Conservation (phyloP, 2,329 filamentous ascomycete species). For the Pyrenochaeta sp. region DNA sequence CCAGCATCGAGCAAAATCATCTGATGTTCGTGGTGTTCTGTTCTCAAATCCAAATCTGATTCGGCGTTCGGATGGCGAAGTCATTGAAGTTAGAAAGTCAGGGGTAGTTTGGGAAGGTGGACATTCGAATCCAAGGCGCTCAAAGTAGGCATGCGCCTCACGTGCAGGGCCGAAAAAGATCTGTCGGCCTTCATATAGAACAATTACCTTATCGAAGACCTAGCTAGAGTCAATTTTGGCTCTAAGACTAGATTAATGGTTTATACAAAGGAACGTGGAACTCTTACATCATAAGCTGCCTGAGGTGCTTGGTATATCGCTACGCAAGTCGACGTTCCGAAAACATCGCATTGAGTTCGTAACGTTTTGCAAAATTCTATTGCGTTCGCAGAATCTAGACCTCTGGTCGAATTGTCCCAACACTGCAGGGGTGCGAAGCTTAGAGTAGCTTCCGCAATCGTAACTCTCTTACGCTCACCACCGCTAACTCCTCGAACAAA, state of each 20-base stretch:
- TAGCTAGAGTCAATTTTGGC: not conserved
- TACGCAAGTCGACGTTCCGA: conserved; percentile 56
- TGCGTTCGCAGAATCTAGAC: conserved; percentile 55
- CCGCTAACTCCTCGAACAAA: conserved; percentile 75
- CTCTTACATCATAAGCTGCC: conserved; percentile 66
- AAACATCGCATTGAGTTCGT: conserved; percentile 59
- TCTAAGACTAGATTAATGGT: not conserved
- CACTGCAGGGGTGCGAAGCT: conserved; percentile 22
- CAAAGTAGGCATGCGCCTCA: conserved; percentile 72
- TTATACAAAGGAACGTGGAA: not conserved
- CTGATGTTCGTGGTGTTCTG: conserved; percentile 51
- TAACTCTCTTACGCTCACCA: conserved; percentile 65
- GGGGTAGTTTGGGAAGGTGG: conserved; percentile 72
- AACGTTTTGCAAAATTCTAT: conserved; percentile 65
- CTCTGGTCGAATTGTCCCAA: conserved; percentile 58
- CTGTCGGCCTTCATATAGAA: conserved; percentile 75
- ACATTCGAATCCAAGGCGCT: conserved; percentile 73
- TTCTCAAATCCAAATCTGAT: conserved; percentile 52
- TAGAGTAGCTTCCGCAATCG: conserved; percentile 30
- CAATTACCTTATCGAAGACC: conserved; percentile 71
- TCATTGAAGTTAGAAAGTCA: conserved; percentile 58
- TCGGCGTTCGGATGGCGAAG: conserved; percentile 63
- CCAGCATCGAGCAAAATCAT: conserved; percentile 60
- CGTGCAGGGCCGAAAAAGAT: conserved; percentile 75
- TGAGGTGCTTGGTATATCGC: conserved; percentile 70